A percentile compares a stretch with the other conserved stretches of the same genome.
These are phyloP conservation scores for Raphanus hybrid DNA, from an alignment of 441 rosid species.

Conservation along the genomic window DNA sequence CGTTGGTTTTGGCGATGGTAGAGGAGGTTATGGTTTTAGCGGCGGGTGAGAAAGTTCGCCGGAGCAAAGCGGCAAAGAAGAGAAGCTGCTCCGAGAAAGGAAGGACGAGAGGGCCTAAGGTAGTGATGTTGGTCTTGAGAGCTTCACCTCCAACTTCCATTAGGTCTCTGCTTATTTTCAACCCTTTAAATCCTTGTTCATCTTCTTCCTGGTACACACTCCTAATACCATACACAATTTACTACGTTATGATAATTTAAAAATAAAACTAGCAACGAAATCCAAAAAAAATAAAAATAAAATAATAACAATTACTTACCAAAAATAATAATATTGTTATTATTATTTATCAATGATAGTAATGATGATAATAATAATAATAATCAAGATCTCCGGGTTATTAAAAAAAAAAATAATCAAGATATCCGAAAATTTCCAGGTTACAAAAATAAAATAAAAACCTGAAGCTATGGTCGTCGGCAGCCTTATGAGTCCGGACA, in stretches of 20 bases:
- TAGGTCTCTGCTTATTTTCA: constrained; percentile 77
- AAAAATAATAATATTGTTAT: too few relatives aligned
- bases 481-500: constrained; percentile 89
- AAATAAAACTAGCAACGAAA: too few relatives aligned
- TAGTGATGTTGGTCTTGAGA: constrained; percentile 90
- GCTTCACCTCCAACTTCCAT: constrained; percentile 90
- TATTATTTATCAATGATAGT: too few relatives aligned
- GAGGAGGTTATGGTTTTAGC: constrained; percentile 31
- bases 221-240: constrained; percentile 45
- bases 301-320: too few relatives aligned
- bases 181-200: constrained; percentile 68
- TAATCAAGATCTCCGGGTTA: too few relatives aligned
- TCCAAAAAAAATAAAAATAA: too few relatives aligned
- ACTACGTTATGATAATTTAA: background rate
- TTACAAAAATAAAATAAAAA: constrained; percentile 5
- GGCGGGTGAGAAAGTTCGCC: constrained; percentile 44
- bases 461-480: constrained; percentile 96
- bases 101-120: constrained; percentile 83
- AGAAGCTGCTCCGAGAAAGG: constrained; percentile 93
- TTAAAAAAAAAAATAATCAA: too few relatives aligned
- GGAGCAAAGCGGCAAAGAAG: constrained; percentile 67
- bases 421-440: too few relatives aligned
- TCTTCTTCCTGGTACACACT: constrained; percentile 89
- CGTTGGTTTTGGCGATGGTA: constrained; percentile 10
- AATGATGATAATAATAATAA: too few relatives aligned